Evolutionary conservation across 306 rosid genomes (phyloP).

Genomic region (Fagus crenata): DNA sequence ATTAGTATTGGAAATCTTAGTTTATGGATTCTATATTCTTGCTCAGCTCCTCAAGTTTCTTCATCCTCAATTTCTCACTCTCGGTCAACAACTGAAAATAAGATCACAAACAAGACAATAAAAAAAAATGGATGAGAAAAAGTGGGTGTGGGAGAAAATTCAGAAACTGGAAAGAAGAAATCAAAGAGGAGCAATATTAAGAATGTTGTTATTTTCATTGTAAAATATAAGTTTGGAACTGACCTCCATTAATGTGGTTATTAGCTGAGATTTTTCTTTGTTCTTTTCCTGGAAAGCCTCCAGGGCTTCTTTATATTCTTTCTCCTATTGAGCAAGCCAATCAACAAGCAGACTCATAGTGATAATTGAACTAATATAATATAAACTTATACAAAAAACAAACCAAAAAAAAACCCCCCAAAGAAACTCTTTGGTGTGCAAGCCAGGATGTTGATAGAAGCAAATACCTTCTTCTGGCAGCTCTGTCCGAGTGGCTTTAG

Average conservation of each 20-base stretch:
- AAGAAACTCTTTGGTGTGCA: neutral
- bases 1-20: slow-evolving; percentile 23
- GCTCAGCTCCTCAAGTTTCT: slow-evolving; percentile 79
- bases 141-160: neutral
- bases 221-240: neutral
- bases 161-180: neutral
- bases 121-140: neutral
- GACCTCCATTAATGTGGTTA: slow-evolving; percentile 73
- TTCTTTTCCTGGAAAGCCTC: slow-evolving; percentile 71
- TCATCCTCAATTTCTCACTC: slow-evolving; percentile 80
- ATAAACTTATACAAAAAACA: neutral
- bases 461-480: slow-evolving; percentile 73
- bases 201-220: neutral
- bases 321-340: slow-evolving; percentile 54
- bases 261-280: slow-evolving; percentile 75
- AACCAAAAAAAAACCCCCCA: neutral
- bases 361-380: neutral
- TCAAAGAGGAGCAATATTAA: neutral
- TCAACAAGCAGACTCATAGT: neutral
- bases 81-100: slow-evolving; percentile 59
- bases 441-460: neutral
- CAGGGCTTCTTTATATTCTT: slow-evolving; percentile 73
- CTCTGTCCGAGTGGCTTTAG: slow-evolving; percentile 72
- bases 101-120: slow-evolving; percentile 14
- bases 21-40: slow-evolving; percentile 50